Evolutionary conservation across 2,329 filamentous ascomycete species (phyloP).

Genomic region (Hypoxylon sp.): DNA sequence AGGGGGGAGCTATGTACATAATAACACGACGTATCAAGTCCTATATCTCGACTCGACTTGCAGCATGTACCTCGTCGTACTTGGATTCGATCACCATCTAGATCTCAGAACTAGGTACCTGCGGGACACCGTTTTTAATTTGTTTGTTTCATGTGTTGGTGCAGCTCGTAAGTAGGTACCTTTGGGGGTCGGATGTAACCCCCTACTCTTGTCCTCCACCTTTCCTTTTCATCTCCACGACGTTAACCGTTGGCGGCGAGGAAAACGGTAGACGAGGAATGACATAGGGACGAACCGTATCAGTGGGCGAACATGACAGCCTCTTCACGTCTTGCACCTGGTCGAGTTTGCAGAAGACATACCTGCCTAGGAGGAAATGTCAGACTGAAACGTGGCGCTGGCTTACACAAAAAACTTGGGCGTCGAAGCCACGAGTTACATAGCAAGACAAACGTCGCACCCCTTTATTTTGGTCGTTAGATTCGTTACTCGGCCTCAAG

Average conservation of each 20-base stretch:
- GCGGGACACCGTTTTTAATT: background rate
- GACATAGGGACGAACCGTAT: background rate
- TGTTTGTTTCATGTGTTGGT: background rate
- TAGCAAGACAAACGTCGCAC: slow-evolving; percentile 7
- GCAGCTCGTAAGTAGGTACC: background rate
- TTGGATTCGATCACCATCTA: background rate
- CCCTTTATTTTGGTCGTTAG: background rate
- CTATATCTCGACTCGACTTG: background rate
- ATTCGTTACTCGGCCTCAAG: background rate
- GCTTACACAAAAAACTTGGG: background rate
- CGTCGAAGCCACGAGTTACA: slow-evolving; percentile 8
- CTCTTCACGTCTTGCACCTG: slow-evolving; percentile 3
- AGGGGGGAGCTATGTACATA: background rate
- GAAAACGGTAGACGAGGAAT: background rate
- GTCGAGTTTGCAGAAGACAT: background rate
- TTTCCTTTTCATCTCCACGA: no score
- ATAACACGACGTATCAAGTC: background rate
- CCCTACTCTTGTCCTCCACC: no score
- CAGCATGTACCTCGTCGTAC: no score
- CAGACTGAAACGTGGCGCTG: background rate
- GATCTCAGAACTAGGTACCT: background rate
- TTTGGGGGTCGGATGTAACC: slow-evolving; percentile 1
- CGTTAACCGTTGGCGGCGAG: background rate
- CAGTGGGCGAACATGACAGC: slow-evolving; percentile 12
- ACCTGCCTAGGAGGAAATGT: background rate